Evolutionary conservation across 2,329 filamentous ascomycete species (phyloP).

Genomic region (Ascochyta rabiei): DNA sequence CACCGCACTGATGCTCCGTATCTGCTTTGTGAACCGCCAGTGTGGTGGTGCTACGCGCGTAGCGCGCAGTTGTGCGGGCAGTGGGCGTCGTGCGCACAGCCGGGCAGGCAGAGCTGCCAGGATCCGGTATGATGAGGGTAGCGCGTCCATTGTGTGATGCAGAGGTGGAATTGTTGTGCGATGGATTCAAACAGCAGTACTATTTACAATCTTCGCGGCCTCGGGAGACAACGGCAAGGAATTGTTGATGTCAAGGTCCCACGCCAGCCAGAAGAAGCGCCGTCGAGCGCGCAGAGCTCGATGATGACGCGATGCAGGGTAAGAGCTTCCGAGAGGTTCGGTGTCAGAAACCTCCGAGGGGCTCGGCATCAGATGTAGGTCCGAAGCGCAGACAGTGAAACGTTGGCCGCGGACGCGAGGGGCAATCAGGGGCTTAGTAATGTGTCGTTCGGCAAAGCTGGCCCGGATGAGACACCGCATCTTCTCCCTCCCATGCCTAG

Average conservation of each 20-base stretch:
- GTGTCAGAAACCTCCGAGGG: constrained; percentile 7
- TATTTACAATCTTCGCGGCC: constrained; percentile 5
- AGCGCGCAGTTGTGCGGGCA: constrained; percentile 37
- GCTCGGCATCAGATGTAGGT: constrained; percentile 11
- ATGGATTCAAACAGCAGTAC: constrained; percentile 4
- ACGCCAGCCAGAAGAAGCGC: constrained; percentile 15
- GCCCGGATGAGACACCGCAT: neutral
- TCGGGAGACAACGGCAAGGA: constrained; percentile 9
- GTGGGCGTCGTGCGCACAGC: constrained; percentile 31
- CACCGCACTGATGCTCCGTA: constrained; percentile 31
- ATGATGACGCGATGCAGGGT: constrained; percentile 10
- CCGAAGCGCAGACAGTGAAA: constrained; percentile 9
- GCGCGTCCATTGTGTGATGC: constrained; percentile 34
- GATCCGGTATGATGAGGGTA: constrained; percentile 39
- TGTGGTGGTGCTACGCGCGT: constrained; percentile 24
- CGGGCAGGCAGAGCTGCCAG: constrained; percentile 37
- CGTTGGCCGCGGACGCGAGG: constrained; percentile 7
- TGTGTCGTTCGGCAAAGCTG: constrained; percentile 4
- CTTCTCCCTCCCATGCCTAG: neutral
- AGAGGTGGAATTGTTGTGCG: neutral
- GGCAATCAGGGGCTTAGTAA: constrained; percentile 13
- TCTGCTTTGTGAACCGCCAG: constrained; percentile 33
- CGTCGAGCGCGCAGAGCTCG: constrained; percentile 4
- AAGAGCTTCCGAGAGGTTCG: constrained; percentile 8
- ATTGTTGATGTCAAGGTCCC: constrained; percentile 12